These are phyloP conservation scores for Chytriomyces sp. DNA, from an alignment of 192 early-diverging fungal species.

Conservation along the genomic window DNA sequence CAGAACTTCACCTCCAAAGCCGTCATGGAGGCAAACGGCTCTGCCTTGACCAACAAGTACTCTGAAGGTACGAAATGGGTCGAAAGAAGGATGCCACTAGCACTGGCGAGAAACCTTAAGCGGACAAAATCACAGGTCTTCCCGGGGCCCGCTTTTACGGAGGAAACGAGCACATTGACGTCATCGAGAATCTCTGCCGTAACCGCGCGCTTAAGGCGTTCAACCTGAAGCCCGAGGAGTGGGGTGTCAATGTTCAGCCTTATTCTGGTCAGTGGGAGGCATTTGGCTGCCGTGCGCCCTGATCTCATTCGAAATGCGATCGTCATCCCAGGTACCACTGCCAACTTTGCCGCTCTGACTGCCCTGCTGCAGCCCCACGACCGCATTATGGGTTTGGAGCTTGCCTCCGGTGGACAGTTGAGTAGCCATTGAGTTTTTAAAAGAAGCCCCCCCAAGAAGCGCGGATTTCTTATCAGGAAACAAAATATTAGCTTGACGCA, in stretches of 20 bases:
- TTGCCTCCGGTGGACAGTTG: constrained; percentile 97
- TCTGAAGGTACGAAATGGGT: constrained; percentile 75
- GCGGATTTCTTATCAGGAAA: background rate
- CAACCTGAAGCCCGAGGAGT: constrained; percentile 80
- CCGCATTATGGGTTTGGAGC: constrained; percentile 98
- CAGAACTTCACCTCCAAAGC: constrained; percentile 99
- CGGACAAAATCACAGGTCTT: constrained; percentile 49
- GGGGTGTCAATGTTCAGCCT: constrained; percentile 99
- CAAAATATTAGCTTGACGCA: constrained; percentile 86
- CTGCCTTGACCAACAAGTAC: constrained; percentile 99
- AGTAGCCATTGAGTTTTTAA: background rate
- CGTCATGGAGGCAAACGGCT: constrained; percentile 99
- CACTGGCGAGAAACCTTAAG: too few species aligned
- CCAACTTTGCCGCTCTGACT: constrained; percentile 98
- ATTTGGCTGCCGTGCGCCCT: background rate
- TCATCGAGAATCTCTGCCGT: constrained; percentile 94
- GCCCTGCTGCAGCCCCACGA: constrained; percentile 95
- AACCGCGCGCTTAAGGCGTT: constrained; percentile 94
- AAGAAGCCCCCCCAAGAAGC: background rate
- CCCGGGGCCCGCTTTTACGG: constrained; percentile 99
- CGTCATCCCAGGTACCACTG: constrained; percentile 70
- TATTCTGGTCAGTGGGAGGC: constrained; percentile 74
- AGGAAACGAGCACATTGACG: constrained; percentile 98
- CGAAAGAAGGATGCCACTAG: too few species aligned
- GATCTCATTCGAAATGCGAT: background rate